Percentiles rank a stretch among this genome's conserved stretches.
Evolutionary conservation across 768 basidiomycete genomes (phyloP).

Genomic region (Megacollybia marginata): DNA sequence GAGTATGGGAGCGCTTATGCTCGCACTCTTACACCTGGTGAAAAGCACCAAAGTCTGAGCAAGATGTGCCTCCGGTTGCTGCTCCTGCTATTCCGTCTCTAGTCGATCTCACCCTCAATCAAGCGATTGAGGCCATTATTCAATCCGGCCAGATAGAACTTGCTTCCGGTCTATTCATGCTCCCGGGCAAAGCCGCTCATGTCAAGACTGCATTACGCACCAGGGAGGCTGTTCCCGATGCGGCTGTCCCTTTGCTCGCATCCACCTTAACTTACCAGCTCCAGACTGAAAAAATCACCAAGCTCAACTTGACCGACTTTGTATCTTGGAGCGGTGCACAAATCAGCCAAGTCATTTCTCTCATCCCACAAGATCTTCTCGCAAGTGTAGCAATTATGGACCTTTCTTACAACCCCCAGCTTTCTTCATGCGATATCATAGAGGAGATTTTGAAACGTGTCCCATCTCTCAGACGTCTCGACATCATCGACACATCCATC

Average conservation of each 20-base stretch:
- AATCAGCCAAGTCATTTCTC: slow-evolving; percentile 10
- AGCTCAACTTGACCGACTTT: slow-evolving; percentile 19
- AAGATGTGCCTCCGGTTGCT: slow-evolving; percentile 4
- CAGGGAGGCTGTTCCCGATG: slow-evolving; percentile 17
- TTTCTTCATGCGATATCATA: slow-evolving; percentile 7
- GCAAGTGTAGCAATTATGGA: slow-evolving; percentile 12
- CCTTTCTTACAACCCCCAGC: slow-evolving; percentile 17
- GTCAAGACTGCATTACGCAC: slow-evolving; percentile 13
- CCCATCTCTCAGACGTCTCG: slow-evolving; percentile 17
- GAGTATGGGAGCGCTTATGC: too few species aligned
- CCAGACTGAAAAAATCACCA: slow-evolving; percentile 7
- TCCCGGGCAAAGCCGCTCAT: slow-evolving; percentile 18
- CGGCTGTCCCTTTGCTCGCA: slow-evolving; percentile 15
- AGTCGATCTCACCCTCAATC: slow-evolving; percentile 17
- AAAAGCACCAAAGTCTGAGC: slow-evolving; percentile 5
- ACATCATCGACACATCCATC: slow-evolving; percentile 19
- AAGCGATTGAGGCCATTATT: slow-evolving; percentile 18
- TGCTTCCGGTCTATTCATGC: slow-evolving; percentile 20
- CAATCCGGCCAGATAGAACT: slow-evolving; percentile 12
- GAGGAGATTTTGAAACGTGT: slow-evolving; percentile 12
- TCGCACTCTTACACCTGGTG: neutral
- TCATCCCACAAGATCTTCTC: neutral
- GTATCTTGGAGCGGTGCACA: slow-evolving; percentile 10
- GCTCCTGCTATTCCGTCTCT: slow-evolving; percentile 14
- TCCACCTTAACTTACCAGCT: slow-evolving; percentile 11